Conservation (phyloP, 441 rosid species). For the Sinapis alba region DNA sequence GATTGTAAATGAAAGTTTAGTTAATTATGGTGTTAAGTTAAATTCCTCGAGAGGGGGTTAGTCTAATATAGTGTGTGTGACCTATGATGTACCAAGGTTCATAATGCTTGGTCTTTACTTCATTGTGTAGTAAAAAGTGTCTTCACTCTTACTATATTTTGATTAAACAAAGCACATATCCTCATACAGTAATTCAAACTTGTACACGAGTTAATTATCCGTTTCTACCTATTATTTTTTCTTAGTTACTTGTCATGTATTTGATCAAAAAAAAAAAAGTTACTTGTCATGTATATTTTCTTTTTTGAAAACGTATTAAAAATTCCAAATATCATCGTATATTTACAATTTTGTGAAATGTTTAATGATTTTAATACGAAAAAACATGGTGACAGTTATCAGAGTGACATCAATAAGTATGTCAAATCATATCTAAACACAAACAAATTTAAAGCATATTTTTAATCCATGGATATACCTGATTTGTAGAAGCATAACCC, state of each 20-base stretch:
- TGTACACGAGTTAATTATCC: too few relatives aligned
- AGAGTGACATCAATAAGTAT: not conserved
- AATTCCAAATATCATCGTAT: not conserved
- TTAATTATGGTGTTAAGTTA: not conserved
- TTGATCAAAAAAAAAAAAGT: too few relatives aligned
- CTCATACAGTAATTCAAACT: too few relatives aligned
- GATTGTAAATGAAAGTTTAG: not conserved
- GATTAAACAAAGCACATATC: not conserved
- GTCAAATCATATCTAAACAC: not conserved
- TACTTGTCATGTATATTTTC: too few relatives aligned
- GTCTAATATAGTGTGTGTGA: not conserved
- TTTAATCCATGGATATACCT: too few relatives aligned
- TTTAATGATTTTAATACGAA: not conserved
- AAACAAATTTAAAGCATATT: too few relatives aligned
- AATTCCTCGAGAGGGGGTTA: not conserved
- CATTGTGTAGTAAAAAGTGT: not conserved
- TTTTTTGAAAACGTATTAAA: too few relatives aligned
- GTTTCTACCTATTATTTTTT: too few relatives aligned
- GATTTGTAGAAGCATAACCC: too few relatives aligned
- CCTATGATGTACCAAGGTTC: not conserved
- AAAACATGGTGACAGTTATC: not conserved
- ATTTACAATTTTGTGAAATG: not conserved
- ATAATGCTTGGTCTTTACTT: not conserved
- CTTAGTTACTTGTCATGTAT: too few relatives aligned
- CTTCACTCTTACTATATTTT: not conserved